Evolutionary conservation across 495 filamentous ascomycete genomes (phyloP).

Genomic region (Aspergillus indologenus): DNA sequence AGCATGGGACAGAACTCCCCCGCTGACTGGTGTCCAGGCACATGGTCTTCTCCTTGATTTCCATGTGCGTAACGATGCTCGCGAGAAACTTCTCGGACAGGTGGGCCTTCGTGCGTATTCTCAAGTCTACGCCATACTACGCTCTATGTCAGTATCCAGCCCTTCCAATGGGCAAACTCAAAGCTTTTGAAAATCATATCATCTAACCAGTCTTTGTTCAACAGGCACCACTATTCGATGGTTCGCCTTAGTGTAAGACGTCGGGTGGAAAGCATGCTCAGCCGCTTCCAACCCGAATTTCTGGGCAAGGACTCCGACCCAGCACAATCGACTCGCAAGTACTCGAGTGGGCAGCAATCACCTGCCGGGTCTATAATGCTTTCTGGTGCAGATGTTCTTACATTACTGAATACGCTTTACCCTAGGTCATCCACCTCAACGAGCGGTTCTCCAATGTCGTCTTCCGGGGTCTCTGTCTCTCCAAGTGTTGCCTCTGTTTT

Average conservation of each 20-base stretch:
- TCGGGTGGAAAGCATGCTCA: slow-evolving; percentile 75
- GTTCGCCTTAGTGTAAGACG: slow-evolving; percentile 57
- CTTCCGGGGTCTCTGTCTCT: slow-evolving; percentile 16
- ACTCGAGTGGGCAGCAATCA: slow-evolving; percentile 17
- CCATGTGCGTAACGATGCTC: slow-evolving; percentile 84
- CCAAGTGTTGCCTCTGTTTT: slow-evolving; percentile 15
- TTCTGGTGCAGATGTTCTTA: slow-evolving; percentile 38
- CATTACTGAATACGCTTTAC: slow-evolving; percentile 43
- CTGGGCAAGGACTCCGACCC: slow-evolving; percentile 2
- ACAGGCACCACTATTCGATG: slow-evolving; percentile 40
- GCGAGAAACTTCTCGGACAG: slow-evolving; percentile 82
- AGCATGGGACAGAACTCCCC: not conserved
- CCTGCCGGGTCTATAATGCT: slow-evolving; percentile 39
- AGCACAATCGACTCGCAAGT: slow-evolving; percentile 1
- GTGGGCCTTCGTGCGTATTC: slow-evolving; percentile 75
- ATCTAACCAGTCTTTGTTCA: slow-evolving; percentile 12
- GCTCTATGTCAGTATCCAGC: slow-evolving; percentile 43
- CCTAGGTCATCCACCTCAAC: slow-evolving; percentile 27
- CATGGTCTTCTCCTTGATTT: slow-evolving; percentile 87
- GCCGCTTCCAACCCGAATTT: slow-evolving; percentile 47
- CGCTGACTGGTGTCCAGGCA: slow-evolving; percentile 43
- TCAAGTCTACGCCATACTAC: slow-evolving; percentile 55
- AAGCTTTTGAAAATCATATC: not conserved
- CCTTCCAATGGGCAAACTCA: not conserved
- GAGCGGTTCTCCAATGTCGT: slow-evolving; percentile 26